Conservation (phyloP, 2,329 filamentous ascomycete species). For the Lojkania enalia region DNA sequence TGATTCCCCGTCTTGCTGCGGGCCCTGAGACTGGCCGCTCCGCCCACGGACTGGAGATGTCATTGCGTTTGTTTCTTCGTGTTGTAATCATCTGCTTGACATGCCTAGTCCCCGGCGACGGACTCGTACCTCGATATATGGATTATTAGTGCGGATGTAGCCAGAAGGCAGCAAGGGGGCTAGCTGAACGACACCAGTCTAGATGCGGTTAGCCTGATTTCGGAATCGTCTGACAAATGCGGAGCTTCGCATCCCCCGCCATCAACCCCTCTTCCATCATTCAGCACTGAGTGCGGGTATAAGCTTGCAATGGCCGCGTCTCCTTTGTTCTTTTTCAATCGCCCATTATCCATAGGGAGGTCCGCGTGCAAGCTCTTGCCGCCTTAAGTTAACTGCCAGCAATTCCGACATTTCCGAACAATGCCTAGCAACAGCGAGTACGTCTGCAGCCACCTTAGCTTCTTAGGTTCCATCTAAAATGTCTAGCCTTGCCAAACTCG, state of each 20-base stretch:
- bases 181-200: too few relatives aligned
- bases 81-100: too few relatives aligned
- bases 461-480: neutral
- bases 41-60: too few relatives aligned
- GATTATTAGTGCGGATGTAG: too few relatives aligned
- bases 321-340: neutral
- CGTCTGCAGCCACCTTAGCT: neutral
- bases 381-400: neutral
- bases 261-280: neutral
- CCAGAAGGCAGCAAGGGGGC: too few relatives aligned
- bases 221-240: too few relatives aligned
- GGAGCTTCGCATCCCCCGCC: too few relatives aligned
- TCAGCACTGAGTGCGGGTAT: neutral
- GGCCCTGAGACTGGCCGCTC: too few relatives aligned
- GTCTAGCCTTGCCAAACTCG: constrained; percentile 45
- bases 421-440: constrained; percentile 15
- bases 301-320: neutral
- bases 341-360: neutral
- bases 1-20: too few relatives aligned
- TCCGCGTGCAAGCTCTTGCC: neutral
- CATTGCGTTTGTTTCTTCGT: too few relatives aligned
- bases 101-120: too few relatives aligned
- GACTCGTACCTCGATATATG: too few relatives aligned
- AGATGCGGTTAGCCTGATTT: neutral
- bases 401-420: constrained; percentile 5